Base-by-base conservation (phyloP, 441 rosid species). In the Adansonia gregorii region DNA sequence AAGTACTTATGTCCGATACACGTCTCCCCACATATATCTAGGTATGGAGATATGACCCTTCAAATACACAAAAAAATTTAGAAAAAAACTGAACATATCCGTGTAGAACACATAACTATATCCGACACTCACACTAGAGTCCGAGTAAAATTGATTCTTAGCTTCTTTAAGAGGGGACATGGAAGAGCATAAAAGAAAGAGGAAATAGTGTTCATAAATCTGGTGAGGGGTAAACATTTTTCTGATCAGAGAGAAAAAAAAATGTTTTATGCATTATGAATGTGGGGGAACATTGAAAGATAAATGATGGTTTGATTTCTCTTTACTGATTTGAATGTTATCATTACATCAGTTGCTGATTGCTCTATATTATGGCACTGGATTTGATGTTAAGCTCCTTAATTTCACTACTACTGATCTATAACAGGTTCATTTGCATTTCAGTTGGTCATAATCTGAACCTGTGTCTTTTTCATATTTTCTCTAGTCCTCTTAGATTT, bases 351-450 rank as follows among this genome's bases (percentile, higher is more conserved):
- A 10, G 11, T 35, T 71, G 63, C 61, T 71, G 63, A 31, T n/a
- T 54, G 9, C 4, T 72, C 59, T 54, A 35, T n/a, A 31, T 35
- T 72, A 9, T 54, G 51, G 48, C 22, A 35, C 17, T 55, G 51
- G 61, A 17, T 54, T 72, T 51, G 8, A 4, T 54, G 75, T 15
- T 8, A 72, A 72, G 31, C 31, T 72, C 75, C n/a, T 41, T 72
- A 39, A 56, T 58, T 71, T 72, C 49, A 19, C 65, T 19, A 72
- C 10, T 39, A 64, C 46, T 65, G 19, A 39, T 45, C 65, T 58
- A 6, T 58, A 58, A 19, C 39, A 3, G 15, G 31, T 54, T 35
- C 75, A 54, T 35, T 24, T 43, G 45, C 8, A 10, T 35, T 52
- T 27, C 45, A 24, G 61, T 71, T 51, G 27, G 73, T 52, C 46